These are phyloP conservation scores for Neonectria neomacrospora DNA, from an alignment of 2,329 filamentous ascomycete genomes.

Conservation along the genomic window DNA sequence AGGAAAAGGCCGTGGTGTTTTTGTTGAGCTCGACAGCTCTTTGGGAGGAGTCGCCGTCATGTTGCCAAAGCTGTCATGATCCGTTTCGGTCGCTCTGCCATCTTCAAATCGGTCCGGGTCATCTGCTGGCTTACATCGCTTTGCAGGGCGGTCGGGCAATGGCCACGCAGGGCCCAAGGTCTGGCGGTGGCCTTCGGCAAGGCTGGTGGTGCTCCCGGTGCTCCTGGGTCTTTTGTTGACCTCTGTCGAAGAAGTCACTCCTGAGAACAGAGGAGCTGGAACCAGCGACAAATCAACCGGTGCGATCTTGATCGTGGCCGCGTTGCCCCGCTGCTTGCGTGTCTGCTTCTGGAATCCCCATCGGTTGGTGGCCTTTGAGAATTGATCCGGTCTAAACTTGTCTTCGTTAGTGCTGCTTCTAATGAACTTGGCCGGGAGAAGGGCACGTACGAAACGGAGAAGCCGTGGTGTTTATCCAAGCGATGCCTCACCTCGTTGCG, in stretches of 20 bases:
- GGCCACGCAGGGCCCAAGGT: not conserved
- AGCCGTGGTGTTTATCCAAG: not conserved
- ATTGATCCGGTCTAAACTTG: not conserved
- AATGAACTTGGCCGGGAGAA: not conserved
- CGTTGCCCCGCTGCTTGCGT: not conserved
- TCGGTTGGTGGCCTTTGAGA: slow-evolving; percentile 6
- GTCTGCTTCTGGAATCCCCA: slow-evolving; percentile 12
- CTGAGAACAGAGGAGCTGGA: not conserved
- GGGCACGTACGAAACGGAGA: not conserved
- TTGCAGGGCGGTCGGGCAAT: not conserved
- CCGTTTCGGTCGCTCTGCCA: not conserved
- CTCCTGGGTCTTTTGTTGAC: not conserved
- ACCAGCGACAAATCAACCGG: not conserved
- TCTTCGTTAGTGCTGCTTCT: not conserved
- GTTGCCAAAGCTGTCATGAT: not conserved
- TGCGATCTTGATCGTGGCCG: not conserved
- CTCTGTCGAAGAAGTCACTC: not conserved
- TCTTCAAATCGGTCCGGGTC: not conserved
- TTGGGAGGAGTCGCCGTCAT: not conserved
- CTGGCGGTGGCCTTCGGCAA: not conserved
- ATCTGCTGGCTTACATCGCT: not conserved
- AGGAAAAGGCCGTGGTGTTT: not conserved
- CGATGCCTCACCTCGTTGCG: not conserved
- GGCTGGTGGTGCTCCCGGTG: not conserved
- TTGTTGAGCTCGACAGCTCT: not conserved